Conservation (phyloP, 352 stramenopile species). For the Phytophthora niederhauseri region DNA sequence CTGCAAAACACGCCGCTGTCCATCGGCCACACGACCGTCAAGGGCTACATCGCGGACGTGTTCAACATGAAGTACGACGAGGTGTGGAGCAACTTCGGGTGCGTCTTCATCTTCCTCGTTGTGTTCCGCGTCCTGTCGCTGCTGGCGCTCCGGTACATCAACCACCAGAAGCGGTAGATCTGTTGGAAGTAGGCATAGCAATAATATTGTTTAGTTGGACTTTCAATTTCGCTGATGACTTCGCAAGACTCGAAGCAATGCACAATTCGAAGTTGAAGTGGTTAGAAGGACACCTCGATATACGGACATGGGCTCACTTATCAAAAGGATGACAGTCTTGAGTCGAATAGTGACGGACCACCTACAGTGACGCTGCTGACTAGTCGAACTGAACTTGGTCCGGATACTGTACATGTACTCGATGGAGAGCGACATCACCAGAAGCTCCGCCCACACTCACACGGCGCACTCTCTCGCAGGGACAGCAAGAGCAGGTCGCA, state of each 20-base stretch:
- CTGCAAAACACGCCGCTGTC: conserved; percentile 36
- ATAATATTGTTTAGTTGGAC: background rate
- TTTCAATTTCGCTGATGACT: background rate
- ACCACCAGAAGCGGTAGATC: conserved; percentile 42
- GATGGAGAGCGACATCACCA: background rate
- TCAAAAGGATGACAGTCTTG: background rate
- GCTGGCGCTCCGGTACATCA: conserved; percentile 47
- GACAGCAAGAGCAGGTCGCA: too few species aligned
- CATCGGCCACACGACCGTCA: conserved; percentile 33
- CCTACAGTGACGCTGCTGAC: background rate
- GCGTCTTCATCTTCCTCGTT: conserved; percentile 38
- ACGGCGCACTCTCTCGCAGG: too few species aligned
- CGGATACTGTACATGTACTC: too few species aligned
- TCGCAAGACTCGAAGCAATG: background rate
- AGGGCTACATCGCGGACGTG: conserved; percentile 37
- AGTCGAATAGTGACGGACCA: background rate
- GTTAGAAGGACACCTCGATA: background rate
- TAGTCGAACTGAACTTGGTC: background rate
- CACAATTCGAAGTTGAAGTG: background rate
- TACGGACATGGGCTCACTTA: background rate
- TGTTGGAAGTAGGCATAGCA: background rate
- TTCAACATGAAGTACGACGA: conserved; percentile 51
- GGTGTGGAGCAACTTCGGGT: conserved; percentile 35
- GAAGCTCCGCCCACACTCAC: too few species aligned
- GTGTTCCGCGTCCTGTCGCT: conserved; percentile 44